phyloP scores from a whole-genome alignment of 2,329 filamentous ascomycete genomes.

The Helotiales sp. region DNA sequence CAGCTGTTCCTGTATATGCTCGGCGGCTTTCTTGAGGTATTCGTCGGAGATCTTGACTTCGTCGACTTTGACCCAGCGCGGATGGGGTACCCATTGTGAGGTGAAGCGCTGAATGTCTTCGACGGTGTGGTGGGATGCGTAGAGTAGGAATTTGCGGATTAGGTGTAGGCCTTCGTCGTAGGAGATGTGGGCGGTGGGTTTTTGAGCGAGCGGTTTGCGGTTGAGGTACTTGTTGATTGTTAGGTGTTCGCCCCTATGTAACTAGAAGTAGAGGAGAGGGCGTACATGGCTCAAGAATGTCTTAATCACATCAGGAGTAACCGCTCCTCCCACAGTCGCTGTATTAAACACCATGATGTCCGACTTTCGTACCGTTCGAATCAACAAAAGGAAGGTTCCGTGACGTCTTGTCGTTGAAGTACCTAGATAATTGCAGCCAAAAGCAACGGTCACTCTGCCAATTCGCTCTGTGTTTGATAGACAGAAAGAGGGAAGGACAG shows the following conservation, averaged over 20 bases:
- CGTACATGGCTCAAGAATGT: conserved; percentile 86
- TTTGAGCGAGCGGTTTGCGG: conserved; percentile 73
- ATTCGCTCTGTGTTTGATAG: neutral
- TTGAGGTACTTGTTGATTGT: conserved; percentile 72
- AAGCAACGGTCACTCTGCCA: neutral
- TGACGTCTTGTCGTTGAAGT: neutral
- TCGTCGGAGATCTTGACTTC: conserved; percentile 66
- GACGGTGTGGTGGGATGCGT: conserved; percentile 86
- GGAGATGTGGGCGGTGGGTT: conserved; percentile 87
- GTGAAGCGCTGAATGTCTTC: conserved; percentile 95
- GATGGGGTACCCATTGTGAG: conserved; percentile 86
- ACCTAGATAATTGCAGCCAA: neutral
- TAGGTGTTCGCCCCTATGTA: conserved; percentile 10
- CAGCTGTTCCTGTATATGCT: conserved; percentile 73
- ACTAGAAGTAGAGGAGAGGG: conserved; percentile 34
- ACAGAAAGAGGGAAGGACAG: neutral
- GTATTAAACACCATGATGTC: conserved; percentile 66
- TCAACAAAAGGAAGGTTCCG: neutral
- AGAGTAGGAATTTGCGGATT: conserved; percentile 82
- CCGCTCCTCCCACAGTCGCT: conserved; percentile 78
- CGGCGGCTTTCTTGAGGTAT: conserved; percentile 69
- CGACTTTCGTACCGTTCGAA: conserved; percentile 3
- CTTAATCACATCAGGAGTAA: conserved; percentile 85
- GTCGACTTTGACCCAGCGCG: conserved; percentile 84
- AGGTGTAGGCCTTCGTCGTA: conserved; percentile 93